Percentiles rank a stretch among this genome's conserved stretches.
Evolutionary conservation across 495 filamentous ascomycete species (phyloP).

Genomic region (Podospora fimiseda): DNA sequence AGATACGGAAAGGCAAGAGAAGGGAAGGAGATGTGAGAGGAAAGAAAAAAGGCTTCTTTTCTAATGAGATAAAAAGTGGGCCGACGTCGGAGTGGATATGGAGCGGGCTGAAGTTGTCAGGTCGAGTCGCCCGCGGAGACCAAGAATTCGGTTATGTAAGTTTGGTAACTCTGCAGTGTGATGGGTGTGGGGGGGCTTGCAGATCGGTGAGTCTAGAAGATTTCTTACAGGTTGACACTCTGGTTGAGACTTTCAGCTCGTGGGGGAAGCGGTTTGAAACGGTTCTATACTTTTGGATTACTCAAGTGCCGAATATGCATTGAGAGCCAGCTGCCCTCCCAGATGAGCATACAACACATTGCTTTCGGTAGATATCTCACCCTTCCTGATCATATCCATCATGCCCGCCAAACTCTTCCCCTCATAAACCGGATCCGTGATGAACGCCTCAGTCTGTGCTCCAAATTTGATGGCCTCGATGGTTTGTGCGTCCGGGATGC

Average conservation of each 20-base stretch:
- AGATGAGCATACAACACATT: conserved; percentile 61
- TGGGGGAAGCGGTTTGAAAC: too few relatives aligned
- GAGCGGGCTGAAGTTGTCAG: not conserved
- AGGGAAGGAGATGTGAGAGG: not conserved
- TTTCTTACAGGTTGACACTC: too few relatives aligned
- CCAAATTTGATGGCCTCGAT: conserved; percentile 56
- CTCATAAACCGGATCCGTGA: conserved; percentile 64
- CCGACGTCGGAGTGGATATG: conserved; percentile 1
- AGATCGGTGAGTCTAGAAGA: not conserved
- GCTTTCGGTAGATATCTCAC: conserved; percentile 44
- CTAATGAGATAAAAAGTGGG: conserved; percentile 1
- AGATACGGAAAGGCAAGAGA: not conserved
- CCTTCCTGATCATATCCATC: conserved; percentile 54
- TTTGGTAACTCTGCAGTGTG: not conserved
- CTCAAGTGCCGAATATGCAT: conserved; percentile 42
- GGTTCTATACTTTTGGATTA: not conserved
- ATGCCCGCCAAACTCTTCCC: conserved; percentile 62
- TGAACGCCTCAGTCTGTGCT: conserved; percentile 55
- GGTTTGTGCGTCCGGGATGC: conserved; percentile 50
- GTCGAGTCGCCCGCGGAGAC: conserved; percentile 1
- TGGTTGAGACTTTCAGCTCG: not conserved
- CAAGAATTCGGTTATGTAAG: conserved; percentile 5
- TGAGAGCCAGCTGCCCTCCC: conserved; percentile 57
- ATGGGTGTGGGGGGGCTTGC: not conserved
- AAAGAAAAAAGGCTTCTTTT: not conserved